A percentile compares a stretch with the other conserved stretches of the same genome.
Evolutionary conservation across 768 basidiomycete genomes (phyloP).

Genomic region (Macrolepiota fuliginosa): DNA sequence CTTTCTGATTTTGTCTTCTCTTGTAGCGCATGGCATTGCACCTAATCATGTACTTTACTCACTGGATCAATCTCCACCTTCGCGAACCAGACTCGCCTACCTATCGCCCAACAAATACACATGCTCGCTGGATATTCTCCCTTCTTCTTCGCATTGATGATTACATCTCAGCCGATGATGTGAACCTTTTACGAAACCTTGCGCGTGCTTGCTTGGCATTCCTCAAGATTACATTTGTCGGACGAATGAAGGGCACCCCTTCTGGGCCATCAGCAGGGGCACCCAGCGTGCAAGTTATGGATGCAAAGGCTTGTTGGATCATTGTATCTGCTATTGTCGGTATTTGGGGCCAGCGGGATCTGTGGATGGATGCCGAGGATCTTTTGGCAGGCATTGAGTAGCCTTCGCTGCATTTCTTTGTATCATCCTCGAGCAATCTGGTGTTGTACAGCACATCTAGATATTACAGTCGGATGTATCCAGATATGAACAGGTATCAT

Average conservation of each 20-base stretch:
- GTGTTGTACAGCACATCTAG: neutral
- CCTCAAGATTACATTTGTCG: slow-evolving; percentile 26
- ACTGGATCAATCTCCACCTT: slow-evolving; percentile 72
- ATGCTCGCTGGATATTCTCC: slow-evolving; percentile 78
- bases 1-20: slow-evolving; percentile 17
- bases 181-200: slow-evolving; percentile 71
- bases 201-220: slow-evolving; percentile 66
- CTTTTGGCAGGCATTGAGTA: slow-evolving; percentile 27
- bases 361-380: slow-evolving; percentile 77
- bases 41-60: slow-evolving; percentile 78
- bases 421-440: neutral
- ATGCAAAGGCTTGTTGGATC: slow-evolving; percentile 68
- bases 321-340: slow-evolving; percentile 61
- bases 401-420: neutral
- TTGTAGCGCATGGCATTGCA: slow-evolving; percentile 66
- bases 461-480: neutral
- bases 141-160: slow-evolving; percentile 71
- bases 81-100: slow-evolving; percentile 36
- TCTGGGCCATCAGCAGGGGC: slow-evolving; percentile 8
- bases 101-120: slow-evolving; percentile 47
- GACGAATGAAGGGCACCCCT: slow-evolving; percentile 25
- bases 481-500: neutral
- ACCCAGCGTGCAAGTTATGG: slow-evolving; percentile 22
- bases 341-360: slow-evolving; percentile 76
- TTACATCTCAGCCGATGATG: slow-evolving; percentile 70